phyloP scores from a whole-genome alignment of 2,329 filamentous ascomycete genomes.

The Xylaria polymorpha region DNA sequence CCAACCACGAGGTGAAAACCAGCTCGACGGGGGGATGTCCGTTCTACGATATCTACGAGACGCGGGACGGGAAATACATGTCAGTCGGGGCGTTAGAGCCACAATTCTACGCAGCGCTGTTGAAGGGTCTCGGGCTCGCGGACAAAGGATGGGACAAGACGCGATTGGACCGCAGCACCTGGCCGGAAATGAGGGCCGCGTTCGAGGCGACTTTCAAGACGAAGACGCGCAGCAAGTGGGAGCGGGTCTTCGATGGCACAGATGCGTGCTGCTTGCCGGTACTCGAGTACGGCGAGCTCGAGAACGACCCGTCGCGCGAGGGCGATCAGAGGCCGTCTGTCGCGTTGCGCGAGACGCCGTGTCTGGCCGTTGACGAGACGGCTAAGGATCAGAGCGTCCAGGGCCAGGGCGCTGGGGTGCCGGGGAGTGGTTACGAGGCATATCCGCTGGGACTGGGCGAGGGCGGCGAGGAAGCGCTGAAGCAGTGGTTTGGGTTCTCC shows the following conservation, averaged over 20 bases:
- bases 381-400: conserved; percentile 54
- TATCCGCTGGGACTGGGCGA: conserved; percentile 71
- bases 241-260: conserved; percentile 84
- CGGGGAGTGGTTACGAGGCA: conserved; percentile 75
- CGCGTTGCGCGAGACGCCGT: conserved; percentile 76
- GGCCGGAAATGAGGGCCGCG: conserved; percentile 72
- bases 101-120: conserved; percentile 78
- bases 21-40: conserved; percentile 87
- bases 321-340: conserved; percentile 79
- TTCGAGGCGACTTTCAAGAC: conserved; percentile 74
- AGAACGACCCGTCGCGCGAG: conserved; percentile 55
- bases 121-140: conserved; percentile 73
- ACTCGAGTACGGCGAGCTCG: conserved; percentile 69
- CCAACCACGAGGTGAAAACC: conserved; percentile 75
- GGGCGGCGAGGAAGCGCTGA: conserved; percentile 77
- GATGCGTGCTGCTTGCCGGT: conserved; percentile 96
- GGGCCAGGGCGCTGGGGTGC: conserved; percentile 73
- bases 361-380: conserved; percentile 67
- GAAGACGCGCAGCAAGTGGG: conserved; percentile 83
- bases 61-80: conserved; percentile 80
- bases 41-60: conserved; percentile 91
- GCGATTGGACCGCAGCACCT: conserved; percentile 70
- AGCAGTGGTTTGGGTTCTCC: conserved; percentile 81
- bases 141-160: conserved; percentile 62
- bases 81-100: conserved; percentile 92